Evolutionary conservation across 805 yeast species (phyloP).

Genomic region (Candida verbasci): DNA sequence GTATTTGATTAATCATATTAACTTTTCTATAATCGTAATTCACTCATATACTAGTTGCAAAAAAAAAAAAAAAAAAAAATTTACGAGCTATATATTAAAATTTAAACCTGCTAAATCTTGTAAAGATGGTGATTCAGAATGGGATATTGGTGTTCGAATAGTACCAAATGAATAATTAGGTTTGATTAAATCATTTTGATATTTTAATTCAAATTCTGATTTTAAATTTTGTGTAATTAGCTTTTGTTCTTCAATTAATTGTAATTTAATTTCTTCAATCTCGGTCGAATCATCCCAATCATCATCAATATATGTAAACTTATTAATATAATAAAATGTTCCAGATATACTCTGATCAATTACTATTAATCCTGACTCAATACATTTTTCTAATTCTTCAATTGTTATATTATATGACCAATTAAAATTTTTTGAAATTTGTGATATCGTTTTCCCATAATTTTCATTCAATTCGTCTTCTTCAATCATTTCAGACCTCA

Average conservation of each 20-base stretch:
- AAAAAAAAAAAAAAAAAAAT: slow-evolving; percentile 1
- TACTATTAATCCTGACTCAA: slow-evolving; percentile 53
- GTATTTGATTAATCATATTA: slow-evolving; percentile 1
- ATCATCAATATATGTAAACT: slow-evolving; percentile 11
- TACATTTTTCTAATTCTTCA: slow-evolving; percentile 59
- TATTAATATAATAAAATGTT: slow-evolving; percentile 55
- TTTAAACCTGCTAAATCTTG: slow-evolving; percentile 11
- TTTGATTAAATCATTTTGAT: slow-evolving; percentile 12
- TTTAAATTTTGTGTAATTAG: slow-evolving; percentile 13
- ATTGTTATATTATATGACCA: slow-evolving; percentile 66
- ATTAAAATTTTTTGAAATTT: slow-evolving; percentile 45
- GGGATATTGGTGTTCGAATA: not conserved
- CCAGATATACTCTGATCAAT: slow-evolving; percentile 71
- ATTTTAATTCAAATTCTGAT: slow-evolving; percentile 8
- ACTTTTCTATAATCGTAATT: slow-evolving; percentile 6
- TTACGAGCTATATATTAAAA: slow-evolving; percentile 1
- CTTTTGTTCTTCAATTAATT: slow-evolving; percentile 16
- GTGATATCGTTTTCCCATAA: slow-evolving; percentile 33
- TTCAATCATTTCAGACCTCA: slow-evolving; percentile 11
- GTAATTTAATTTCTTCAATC: slow-evolving; percentile 9
- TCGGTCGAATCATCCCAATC: slow-evolving; percentile 11
- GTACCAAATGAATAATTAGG: slow-evolving; percentile 10
- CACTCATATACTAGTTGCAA: not conserved
- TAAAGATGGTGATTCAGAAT: slow-evolving; percentile 1
- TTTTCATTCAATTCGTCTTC: slow-evolving; percentile 15